These are phyloP conservation scores for Fusarium dlaminii DNA, from an alignment of 2,329 filamentous ascomycete genomes.

Conservation along the genomic window DNA sequence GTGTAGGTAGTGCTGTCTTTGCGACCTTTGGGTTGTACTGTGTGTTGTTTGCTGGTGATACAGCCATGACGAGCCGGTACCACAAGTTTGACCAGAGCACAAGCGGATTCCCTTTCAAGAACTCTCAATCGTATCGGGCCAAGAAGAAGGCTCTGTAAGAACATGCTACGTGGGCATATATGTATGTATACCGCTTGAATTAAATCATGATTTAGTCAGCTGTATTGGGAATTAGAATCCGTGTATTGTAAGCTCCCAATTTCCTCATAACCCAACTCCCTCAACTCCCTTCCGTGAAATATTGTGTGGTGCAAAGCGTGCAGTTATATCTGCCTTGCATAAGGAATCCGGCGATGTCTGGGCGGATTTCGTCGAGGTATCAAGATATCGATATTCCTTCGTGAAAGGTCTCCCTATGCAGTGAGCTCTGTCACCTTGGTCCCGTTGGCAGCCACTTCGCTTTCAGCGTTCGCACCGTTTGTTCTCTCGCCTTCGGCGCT, in stretches of 20 bases:
- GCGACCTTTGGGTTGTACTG: conserved; percentile 61
- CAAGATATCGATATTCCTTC: background rate
- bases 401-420: background rate
- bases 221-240: conserved; percentile 3
- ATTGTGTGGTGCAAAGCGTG: conserved; percentile 30
- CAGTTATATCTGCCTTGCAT: background rate
- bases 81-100: conserved; percentile 52
- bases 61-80: conserved; percentile 49
- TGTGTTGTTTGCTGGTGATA: conserved; percentile 52
- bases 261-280: conserved; percentile 34
- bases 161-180: background rate
- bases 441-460: conserved; percentile 16
- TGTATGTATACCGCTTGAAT: background rate
- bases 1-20: conserved; percentile 64
- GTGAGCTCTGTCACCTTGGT: conserved; percentile 5
- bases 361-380: background rate
- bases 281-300: conserved; percentile 37
- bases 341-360: too few species aligned
- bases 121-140: conserved; percentile 48
- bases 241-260: conserved; percentile 9
- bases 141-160: conserved; percentile 51
- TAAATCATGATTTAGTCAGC: conserved; percentile 23
- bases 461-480: conserved; percentile 35
- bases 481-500: conserved; percentile 35
- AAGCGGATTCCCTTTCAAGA: conserved; percentile 52